A percentile compares a stretch with the other conserved stretches of the same genome.
phyloP scores from a whole-genome alignment of 495 filamentous ascomycete species.

The Corynascus novoguineensis region DNA sequence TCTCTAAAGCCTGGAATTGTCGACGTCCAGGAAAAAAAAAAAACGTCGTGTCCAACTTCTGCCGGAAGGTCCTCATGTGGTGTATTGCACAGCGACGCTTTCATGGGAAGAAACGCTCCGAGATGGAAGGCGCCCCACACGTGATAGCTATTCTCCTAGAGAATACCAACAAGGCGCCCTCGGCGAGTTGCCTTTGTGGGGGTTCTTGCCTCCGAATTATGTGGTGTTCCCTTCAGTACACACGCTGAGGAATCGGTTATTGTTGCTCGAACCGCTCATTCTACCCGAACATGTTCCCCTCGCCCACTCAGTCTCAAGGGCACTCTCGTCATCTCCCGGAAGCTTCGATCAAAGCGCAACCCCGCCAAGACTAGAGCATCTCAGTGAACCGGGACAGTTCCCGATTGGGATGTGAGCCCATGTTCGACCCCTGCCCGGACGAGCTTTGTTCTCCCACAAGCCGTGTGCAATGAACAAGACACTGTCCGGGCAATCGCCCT shows the following conservation, averaged over 20 bases:
- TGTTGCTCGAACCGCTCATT: too few species aligned
- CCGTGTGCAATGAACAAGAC: background rate
- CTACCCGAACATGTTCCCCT: background rate
- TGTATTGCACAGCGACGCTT: too few species aligned
- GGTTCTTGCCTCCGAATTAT: background rate
- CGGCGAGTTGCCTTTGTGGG: too few species aligned
- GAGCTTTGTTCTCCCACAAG: constrained; percentile 2
- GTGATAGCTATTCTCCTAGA: background rate
- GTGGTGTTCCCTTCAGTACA: too few species aligned
- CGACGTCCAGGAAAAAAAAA: background rate
- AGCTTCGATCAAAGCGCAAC: background rate
- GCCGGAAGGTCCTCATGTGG: too few species aligned
- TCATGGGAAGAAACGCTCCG: too few species aligned
- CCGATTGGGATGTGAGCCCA: background rate
- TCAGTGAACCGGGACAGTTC: background rate
- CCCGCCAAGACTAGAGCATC: background rate
- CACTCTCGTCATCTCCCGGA: too few species aligned
- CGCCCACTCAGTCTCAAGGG: background rate
- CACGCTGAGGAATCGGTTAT: too few species aligned
- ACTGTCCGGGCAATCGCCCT: too few species aligned
- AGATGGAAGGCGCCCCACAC: background rate
- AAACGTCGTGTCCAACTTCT: background rate
- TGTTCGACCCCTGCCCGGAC: background rate
- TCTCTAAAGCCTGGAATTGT: background rate
- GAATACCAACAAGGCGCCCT: background rate